phyloP scores from a whole-genome alignment of 805 yeast species.

The Lachancea sp. region DNA sequence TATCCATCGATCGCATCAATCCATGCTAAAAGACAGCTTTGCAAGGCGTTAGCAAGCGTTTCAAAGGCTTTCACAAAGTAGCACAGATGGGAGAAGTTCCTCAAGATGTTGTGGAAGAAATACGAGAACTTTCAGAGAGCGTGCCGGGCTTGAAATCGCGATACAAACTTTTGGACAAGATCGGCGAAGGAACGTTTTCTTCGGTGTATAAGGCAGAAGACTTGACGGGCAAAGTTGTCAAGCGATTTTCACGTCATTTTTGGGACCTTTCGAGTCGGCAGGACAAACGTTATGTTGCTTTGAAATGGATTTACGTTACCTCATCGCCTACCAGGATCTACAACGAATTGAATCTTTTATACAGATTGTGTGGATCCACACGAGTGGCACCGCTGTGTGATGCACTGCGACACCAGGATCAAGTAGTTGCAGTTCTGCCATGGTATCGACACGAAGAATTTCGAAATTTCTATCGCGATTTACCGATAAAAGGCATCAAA shows the following conservation, averaged over 20 bases:
- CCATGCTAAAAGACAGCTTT: background rate
- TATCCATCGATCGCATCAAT: background rate
- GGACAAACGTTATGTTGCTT: slow-evolving; percentile 57
- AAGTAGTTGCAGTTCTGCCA: slow-evolving; percentile 87
- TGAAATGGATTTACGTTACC: slow-evolving; percentile 90
- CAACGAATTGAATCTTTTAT: slow-evolving; percentile 77
- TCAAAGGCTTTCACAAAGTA: background rate
- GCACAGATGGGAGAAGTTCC: slow-evolving; percentile 44
- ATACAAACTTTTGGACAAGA: slow-evolving; percentile 33
- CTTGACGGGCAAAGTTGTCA: slow-evolving; percentile 30
- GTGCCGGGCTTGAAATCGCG: slow-evolving; percentile 44
- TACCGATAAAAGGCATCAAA: slow-evolving; percentile 74
- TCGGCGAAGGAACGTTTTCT: slow-evolving; percentile 90
- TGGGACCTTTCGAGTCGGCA: slow-evolving; percentile 14
- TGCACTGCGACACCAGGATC: slow-evolving; percentile 81
- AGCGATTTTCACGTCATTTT: slow-evolving; percentile 25
- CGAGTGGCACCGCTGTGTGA: slow-evolving; percentile 87
- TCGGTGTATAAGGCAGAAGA: slow-evolving; percentile 51
- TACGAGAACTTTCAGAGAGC: slow-evolving; percentile 45
- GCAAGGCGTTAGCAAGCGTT: background rate
- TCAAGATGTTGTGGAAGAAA: slow-evolving; percentile 50
- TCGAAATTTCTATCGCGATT: slow-evolving; percentile 74
- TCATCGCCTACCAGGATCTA: slow-evolving; percentile 88
- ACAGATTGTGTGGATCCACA: slow-evolving; percentile 57
- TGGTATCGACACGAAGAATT: slow-evolving; percentile 88